Percentiles rank a stretch among this genome's conserved stretches.
phyloP scores from a whole-genome alignment of 2,329 filamentous ascomycete species.

The Hypoxylon rubiginosum region DNA sequence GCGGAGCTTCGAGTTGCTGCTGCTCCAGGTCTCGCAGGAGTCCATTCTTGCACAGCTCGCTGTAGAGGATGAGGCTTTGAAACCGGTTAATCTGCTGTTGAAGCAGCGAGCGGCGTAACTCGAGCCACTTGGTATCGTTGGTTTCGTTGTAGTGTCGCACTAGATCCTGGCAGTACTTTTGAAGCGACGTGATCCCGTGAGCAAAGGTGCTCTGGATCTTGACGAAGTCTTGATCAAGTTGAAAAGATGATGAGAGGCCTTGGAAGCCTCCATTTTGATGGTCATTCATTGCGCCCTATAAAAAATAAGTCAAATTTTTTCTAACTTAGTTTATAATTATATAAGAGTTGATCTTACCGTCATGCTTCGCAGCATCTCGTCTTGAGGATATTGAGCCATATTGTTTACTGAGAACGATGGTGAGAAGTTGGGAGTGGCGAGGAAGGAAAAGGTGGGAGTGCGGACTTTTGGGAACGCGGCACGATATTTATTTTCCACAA shows the following conservation, averaged over 20 bases:
- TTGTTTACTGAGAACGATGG: not conserved
- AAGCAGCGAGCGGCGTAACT: not conserved
- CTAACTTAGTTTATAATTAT: not conserved
- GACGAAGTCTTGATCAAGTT: too few species aligned
- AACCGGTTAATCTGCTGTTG: not conserved
- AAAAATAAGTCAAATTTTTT: not conserved
- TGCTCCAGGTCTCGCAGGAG: not conserved
- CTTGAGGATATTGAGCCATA: not conserved
- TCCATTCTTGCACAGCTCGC: not conserved
- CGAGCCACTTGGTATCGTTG: not conserved
- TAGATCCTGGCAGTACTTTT: too few species aligned
- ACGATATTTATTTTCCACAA: not conserved
- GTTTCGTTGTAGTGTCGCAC: not conserved
- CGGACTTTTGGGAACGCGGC: not conserved
- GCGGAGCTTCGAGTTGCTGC: not conserved
- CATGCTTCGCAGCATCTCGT: not conserved
- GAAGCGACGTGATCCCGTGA: too few species aligned
- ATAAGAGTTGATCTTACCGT: not conserved
- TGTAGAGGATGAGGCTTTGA: not conserved
- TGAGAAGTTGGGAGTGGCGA: not conserved
- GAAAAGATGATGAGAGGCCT: too few species aligned
- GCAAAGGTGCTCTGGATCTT: too few species aligned
- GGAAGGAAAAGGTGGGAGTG: not conserved
- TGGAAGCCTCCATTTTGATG: too few species aligned
- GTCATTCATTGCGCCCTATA: not conserved